Percentiles rank a stretch among this genome's conserved stretches.
Conservation (phyloP, 1,139 yeast genomes). For the Trichomonascaceae sp. region DNA sequence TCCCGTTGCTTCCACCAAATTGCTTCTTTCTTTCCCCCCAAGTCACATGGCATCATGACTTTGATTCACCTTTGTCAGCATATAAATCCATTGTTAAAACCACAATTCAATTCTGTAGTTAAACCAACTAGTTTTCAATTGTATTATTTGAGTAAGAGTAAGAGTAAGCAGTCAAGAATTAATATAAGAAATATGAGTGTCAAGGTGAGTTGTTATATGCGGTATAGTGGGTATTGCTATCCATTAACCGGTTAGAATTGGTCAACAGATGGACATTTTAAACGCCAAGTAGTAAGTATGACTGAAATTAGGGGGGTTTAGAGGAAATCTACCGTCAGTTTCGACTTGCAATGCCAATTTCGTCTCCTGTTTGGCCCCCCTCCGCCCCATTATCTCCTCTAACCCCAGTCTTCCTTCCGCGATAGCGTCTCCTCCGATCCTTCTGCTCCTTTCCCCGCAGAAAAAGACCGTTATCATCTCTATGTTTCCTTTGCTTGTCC, state of each 20-base stretch:
- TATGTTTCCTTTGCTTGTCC: slow-evolving; percentile 90
- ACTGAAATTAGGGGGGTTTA: background rate
- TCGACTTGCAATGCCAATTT: no score
- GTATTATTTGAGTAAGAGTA: no score
- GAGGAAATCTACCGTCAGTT: background rate
- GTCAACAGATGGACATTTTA: slow-evolving; percentile 30
- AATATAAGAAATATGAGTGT: background rate
- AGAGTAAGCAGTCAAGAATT: no score
- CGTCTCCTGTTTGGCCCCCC: background rate
- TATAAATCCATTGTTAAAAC: background rate
- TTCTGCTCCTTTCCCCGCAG: slow-evolving; percentile 64
- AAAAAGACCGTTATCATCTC: slow-evolving; percentile 74
- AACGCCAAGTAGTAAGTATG: slow-evolving; percentile 27
- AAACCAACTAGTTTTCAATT: background rate
- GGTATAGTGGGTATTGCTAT: background rate
- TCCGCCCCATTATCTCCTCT: background rate
- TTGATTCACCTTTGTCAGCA: background rate
- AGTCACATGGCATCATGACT: background rate
- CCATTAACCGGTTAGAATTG: slow-evolving; percentile 11
- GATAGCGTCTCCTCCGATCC: slow-evolving; percentile 54
- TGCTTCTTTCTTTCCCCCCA: background rate
- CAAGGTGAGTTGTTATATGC: background rate
- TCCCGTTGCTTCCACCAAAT: no score
- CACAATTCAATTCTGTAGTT: background rate
- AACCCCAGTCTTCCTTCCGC: slow-evolving; percentile 41